Evolutionary conservation across 2,329 filamentous ascomycete species (phyloP), one percentile per base, ranked within the genome.

Genomic region (Thelonectria blattea): DNA sequence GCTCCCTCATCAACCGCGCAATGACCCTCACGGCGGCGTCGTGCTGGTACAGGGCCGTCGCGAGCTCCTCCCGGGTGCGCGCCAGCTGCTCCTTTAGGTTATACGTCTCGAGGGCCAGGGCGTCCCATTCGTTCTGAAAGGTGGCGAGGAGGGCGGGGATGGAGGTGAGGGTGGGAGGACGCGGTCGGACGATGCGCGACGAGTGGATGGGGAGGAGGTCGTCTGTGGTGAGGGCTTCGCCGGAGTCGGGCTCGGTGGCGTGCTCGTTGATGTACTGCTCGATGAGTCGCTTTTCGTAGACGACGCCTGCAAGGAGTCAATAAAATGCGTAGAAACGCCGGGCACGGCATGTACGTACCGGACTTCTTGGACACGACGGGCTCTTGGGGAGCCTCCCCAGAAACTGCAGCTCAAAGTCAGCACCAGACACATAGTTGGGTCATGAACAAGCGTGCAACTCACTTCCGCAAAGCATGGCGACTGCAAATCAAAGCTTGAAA

Each of bases 111-210:
- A 98, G 82, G 12, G 94, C 92, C 46, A 97, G 81, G 9, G 93
- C 90, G 75, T 99, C 95, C 95, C 95, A 99, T 83, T 99, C 95
- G 76, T 96, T 96, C 76, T 99, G 95, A 76, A 99, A 98, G 41
- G 93, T 91, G 51, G 92, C 91, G 57, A 99, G 90, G 57, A 99
- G 86, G 17, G 95, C 93, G 20, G 95, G 95, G 73, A 99, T 97
- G 39, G 95, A 99, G 56, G 95, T 98, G 71, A 98, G 88, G 34
- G 92, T 93, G 32, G 95, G 94, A 60, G 95, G 93, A 72, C 95
- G 88, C 52, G 95, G 94, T 70, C 91, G 91, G 63, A 97, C 92
- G 69, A 92, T 85, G 78, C 90, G 89, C 68, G 91, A 85, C 60
- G 91, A 88, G 80, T 95, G 92, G 76, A 99, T 85, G 65, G 93